phyloP scores from a whole-genome alignment of 2,329 filamentous ascomycete genomes.

The Apiospora koreana region DNA sequence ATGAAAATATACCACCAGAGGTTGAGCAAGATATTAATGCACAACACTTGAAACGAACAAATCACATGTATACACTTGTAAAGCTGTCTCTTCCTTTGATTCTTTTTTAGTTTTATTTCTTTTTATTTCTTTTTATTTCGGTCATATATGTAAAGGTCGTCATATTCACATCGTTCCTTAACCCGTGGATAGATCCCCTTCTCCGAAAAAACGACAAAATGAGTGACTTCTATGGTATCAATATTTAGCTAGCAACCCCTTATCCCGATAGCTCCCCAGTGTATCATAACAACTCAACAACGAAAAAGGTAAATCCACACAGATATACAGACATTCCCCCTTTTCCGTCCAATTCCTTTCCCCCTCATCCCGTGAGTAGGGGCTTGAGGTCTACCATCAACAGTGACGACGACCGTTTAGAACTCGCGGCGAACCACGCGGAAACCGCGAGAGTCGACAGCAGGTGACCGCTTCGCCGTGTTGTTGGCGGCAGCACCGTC shows the following conservation, averaged over 20 bases:
- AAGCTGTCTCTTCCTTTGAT: background rate
- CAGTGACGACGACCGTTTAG: background rate
- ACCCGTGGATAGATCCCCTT: background rate
- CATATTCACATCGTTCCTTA: background rate
- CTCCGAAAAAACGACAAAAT: background rate
- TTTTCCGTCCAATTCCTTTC: background rate
- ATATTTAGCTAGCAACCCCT: background rate
- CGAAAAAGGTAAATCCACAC: background rate
- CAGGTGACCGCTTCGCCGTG: background rate
- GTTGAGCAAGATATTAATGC: background rate
- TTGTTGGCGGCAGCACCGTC: background rate
- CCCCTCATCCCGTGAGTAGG: background rate
- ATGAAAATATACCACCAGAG: background rate
- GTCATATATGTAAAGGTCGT: background rate
- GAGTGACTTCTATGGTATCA: constrained; percentile 7
- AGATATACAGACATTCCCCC: too few species aligned
- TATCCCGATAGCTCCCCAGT: background rate
- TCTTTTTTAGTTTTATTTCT: background rate
- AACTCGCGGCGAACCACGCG: background rate
- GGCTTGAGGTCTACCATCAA: background rate
- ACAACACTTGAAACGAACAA: background rate
- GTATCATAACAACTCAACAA: background rate
- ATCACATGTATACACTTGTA: background rate
- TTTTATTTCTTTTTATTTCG: background rate
- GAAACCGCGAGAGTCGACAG: background rate